phyloP scores from a whole-genome alignment of 2,329 filamentous ascomycete genomes.

The Penicillium occitanis region DNA sequence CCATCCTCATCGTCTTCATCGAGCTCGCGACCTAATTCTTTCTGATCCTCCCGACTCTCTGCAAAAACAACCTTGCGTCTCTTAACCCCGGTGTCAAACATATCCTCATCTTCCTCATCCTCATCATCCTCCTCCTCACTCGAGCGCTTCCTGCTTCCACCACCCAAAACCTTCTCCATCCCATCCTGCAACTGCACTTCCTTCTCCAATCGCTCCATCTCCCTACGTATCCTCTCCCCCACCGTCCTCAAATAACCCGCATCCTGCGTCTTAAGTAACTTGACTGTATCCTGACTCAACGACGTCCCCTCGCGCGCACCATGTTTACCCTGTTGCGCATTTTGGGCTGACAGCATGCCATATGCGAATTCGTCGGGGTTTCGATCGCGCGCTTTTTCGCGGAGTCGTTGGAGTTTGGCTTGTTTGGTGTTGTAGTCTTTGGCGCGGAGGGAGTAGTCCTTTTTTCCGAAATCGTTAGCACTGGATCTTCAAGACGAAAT shows the following conservation, averaged over 20 bases:
- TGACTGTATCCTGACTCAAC: conserved; percentile 58
- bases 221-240: conserved; percentile 55
- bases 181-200: conserved; percentile 45
- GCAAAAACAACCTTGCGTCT: conserved; percentile 40
- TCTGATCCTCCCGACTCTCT: conserved; percentile 39
- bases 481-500: too few relatives aligned
- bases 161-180: conserved; percentile 33
- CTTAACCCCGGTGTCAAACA: conserved; percentile 25
- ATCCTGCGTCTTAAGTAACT: conserved; percentile 66
- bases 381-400: conserved; percentile 59
- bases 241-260: conserved; percentile 61
- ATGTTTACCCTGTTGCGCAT: conserved; percentile 45
- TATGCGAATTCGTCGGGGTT: conserved; percentile 69
- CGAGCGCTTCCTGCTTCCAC: conserved; percentile 5
- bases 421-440: conserved; percentile 64
- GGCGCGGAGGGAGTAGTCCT: conserved; percentile 66
- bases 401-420: conserved; percentile 58
- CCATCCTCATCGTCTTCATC: conserved; percentile 28
- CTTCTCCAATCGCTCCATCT: conserved; percentile 52
- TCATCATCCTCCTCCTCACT: conserved; percentile 27
- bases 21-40: conserved; percentile 25
- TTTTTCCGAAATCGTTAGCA: not conserved
- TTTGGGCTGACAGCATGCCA: conserved; percentile 59
- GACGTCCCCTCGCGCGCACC: conserved; percentile 45
- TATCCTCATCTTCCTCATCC: conserved; percentile 27